Percentiles rank a stretch among this genome's conserved stretches.
phyloP scores from a whole-genome alignment of 495 filamentous ascomycete species.

The Penicillium cosmopolitanum region DNA sequence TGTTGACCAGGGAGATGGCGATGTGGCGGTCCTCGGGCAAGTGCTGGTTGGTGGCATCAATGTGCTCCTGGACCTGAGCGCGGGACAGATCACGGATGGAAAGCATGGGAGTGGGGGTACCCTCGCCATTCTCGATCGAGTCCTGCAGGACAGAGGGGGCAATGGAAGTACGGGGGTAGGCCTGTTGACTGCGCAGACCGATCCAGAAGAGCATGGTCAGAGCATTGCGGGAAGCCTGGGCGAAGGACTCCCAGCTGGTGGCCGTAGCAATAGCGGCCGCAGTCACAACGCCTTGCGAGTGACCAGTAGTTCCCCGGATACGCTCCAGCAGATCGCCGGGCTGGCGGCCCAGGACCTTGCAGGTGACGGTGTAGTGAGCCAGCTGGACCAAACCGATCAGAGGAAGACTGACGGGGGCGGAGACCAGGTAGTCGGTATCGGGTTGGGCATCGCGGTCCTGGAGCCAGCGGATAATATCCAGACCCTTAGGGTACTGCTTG shows the following conservation, averaged over 20 bases:
- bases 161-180: slow-evolving; percentile 91
- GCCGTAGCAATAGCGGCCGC: slow-evolving; percentile 91
- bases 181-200: slow-evolving; percentile 96
- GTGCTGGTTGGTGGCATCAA: slow-evolving; percentile 94
- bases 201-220: slow-evolving; percentile 99
- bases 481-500: slow-evolving; percentile 93
- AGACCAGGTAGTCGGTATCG: slow-evolving; percentile 93
- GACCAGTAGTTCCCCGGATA: slow-evolving; percentile 86
- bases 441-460: slow-evolving; percentile 84
- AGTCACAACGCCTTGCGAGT: slow-evolving; percentile 94
- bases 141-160: slow-evolving; percentile 93
- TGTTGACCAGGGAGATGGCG: slow-evolving; percentile 93
- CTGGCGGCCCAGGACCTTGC: slow-evolving; percentile 82
- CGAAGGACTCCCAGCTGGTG: slow-evolving; percentile 87
- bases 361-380: slow-evolving; percentile 90
- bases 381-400: slow-evolving; percentile 95
- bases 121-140: slow-evolving; percentile 91
- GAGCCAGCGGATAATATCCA: slow-evolving; percentile 93
- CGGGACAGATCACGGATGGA: slow-evolving; percentile 91
- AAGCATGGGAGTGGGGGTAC: slow-evolving; percentile 93
- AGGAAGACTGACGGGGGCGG: slow-evolving; percentile 95
- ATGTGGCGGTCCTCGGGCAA: slow-evolving; percentile 91
- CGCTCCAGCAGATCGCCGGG: slow-evolving; percentile 83
- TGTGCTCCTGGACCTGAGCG: slow-evolving; percentile 86
- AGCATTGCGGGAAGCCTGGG: slow-evolving; percentile 72